Evolutionary conservation across 352 stramenopile genomes (phyloP), one percentile per base, ranked within the genome.

Genomic region (Phytophthora palmivora): DNA sequence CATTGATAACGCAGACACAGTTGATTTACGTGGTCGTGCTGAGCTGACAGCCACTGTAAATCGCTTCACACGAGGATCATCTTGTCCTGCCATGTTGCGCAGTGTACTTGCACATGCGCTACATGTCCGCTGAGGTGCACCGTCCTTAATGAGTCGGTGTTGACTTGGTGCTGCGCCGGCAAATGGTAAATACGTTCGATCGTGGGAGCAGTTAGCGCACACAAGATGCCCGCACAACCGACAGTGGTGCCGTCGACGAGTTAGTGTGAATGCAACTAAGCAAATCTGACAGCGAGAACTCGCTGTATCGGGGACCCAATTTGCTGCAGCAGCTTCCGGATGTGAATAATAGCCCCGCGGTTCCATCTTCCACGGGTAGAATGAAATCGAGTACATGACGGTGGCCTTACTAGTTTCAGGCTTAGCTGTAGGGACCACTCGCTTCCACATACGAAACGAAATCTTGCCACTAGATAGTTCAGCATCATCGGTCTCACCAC

Each of bases 201-300:
- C 75, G 22, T 76, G 48, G 1, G 81, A 91, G 70, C 84, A 95
- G 34, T 86, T 72, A 30, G 79, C 80, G 58, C 84, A 93, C 44
- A 89, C 77, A 14, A 95, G 55, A 26, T 84, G 79, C 0, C 85
- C 85, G 14, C 83, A 94, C 24, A 91, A 57, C 4, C 91, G 81
- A 52, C 91, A 97, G 60, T 97, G 88, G 44, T 97, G 91, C n/a
- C 86, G 74, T 46, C 86, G 79, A 24, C 84, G 87, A 24, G 67
- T 82, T 4, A 92, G 56, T 9, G 74, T 81, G 47, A 92, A 92
- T 0, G 67, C 44, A 30, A 69, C 41, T 16, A 84, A 39, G 39
- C 84, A 92, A 45, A 87, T 81, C 55, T 87, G 78, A 67, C 84
- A 93, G 18, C 79, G 70, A 10, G 77, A 49, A 67, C 79, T 87